Percentiles rank a stretch among this genome's conserved stretches.
Evolutionary conservation across 2,329 filamentous ascomycete genomes (phyloP).

Genomic region (Eutypa lata): DNA sequence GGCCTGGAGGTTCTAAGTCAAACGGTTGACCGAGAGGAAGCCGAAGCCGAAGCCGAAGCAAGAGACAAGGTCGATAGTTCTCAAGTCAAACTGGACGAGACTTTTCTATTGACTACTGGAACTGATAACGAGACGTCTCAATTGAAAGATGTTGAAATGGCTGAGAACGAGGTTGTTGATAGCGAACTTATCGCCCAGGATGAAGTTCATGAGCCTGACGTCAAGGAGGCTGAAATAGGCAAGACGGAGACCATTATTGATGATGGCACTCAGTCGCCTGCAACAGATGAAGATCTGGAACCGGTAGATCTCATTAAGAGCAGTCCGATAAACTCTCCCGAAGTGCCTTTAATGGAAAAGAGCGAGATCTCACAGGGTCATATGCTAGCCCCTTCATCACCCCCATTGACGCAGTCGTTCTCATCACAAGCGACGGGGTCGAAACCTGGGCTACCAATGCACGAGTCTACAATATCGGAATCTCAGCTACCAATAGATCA

Average conservation of each 20-base stretch:
- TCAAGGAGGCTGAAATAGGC: not conserved
- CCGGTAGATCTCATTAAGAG: not conserved
- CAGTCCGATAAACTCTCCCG: conserved; percentile 24
- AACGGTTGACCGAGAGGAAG: conserved; percentile 2
- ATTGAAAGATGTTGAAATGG: not conserved
- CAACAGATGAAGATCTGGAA: not conserved
- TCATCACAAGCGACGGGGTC: conserved; percentile 7
- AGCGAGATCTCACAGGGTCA: conserved; percentile 2
- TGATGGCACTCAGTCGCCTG: conserved; percentile 30
- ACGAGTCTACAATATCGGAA: conserved; percentile 7
- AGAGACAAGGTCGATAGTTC: not conserved
- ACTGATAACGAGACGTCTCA: not conserved
- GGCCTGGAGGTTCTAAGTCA: conserved; percentile 27
- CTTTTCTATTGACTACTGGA: not conserved
- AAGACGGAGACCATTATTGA: conserved; percentile 39
- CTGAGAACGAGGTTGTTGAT: conserved; percentile 1
- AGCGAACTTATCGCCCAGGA: not conserved
- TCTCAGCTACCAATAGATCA: conserved; percentile 8
- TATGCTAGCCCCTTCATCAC: conserved; percentile 14
- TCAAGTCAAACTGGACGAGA: not conserved
- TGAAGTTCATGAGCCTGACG: not conserved
- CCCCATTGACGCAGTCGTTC: conserved; percentile 22
- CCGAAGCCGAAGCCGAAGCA: conserved; percentile 14
- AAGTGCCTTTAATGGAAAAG: conserved; percentile 38
- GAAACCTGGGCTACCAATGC: conserved; percentile 2